Evolutionary conservation across 441 rosid genomes (phyloP).

Genomic region (Populus hybrid): DNA sequence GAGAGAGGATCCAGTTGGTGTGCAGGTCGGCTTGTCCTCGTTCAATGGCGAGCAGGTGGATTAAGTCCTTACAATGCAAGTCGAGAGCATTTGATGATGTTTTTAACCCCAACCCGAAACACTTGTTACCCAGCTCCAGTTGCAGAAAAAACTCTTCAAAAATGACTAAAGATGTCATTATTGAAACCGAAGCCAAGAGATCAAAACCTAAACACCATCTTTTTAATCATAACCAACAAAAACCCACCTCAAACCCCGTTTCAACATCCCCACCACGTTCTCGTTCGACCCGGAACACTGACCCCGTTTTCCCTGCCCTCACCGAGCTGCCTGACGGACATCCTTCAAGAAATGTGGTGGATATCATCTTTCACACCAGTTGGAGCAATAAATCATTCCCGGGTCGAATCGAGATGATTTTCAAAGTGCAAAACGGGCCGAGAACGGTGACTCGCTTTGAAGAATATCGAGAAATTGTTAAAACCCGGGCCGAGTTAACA

Average conservation of each 20-base stretch:
- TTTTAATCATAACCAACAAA: neutral
- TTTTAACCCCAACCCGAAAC: conserved; percentile 42
- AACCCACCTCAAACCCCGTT: conserved; percentile 26
- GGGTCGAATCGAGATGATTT: conserved; percentile 82
- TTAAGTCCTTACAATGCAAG: conserved; percentile 83
- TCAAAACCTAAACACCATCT: conserved; percentile 1
- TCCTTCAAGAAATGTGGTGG: conserved; percentile 86
- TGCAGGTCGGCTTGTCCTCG: neutral
- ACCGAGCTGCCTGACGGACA: conserved; percentile 85
- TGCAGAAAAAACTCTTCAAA: conserved; percentile 60
- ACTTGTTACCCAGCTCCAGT: conserved; percentile 49
- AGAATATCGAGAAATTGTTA: conserved; percentile 79
- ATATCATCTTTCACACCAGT: conserved; percentile 89
- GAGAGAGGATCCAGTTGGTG: neutral
- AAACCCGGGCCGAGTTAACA: conserved; percentile 42
- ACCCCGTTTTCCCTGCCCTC: conserved; percentile 53
- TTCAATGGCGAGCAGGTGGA: conserved; percentile 79
- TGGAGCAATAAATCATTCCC: conserved; percentile 74
- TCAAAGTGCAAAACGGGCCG: conserved; percentile 83
- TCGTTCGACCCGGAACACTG: conserved; percentile 39
- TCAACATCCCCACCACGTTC: conserved; percentile 27
- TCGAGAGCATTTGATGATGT: conserved; percentile 87
- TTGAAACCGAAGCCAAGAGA: conserved; percentile 33
- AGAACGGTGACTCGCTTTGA: conserved; percentile 69
- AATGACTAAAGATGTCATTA: conserved; percentile 62